Evolutionary conservation across 345 rosid species (phyloP), one percentile per base, ranked within the genome.

Genomic region (Citrus sp.): DNA sequence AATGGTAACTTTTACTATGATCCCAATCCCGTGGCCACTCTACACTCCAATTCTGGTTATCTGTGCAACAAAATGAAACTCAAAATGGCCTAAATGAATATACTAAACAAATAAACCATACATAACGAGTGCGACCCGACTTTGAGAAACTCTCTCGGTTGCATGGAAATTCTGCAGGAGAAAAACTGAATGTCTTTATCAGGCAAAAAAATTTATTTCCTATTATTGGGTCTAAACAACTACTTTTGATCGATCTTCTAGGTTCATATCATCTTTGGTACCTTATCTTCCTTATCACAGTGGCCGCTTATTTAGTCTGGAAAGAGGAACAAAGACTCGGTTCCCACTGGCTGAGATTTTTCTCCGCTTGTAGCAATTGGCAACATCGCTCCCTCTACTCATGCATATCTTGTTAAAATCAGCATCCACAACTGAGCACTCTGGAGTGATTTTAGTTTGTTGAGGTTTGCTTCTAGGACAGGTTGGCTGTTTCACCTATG

Each of bases 291-390:
- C 27, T 74, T 62, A 40, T 42, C 24, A 42, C 58, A 42, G 68
- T 27, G 27, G 56, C 56, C 32, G 14, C 24, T 37, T 56, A 30
- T 61, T 74, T 32, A 46, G 46, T 30, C 28, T n/a, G 65, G 3
- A 9, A 62, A 80, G 22, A 13, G 12, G 25, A 66, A 56, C 18
- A 46, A n/a, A 30, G 46, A 28, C 60, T 68, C 42, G 25, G n/a
- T 51, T 27, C 37, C 32, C 6, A 4, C 54, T 6, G 2, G 38
- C 78, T 32, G 70, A 51, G 58, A 30, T 55, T 40, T 28, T 79
- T 64, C 87, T 76, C 25, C 59, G 73, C 78, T 72, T 74, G 63
- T 79, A 79, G 72, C 67, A 67, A 70, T 64, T 79, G 51, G 51
- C 18, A n/a, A 77, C 21, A 24, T 7, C 22, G 12, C 38, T 63